Evolutionary conservation across 129 eudicot genomes (phyloP), one percentile per base, ranked within the genome.

Genomic region (Tagetes patula): DNA sequence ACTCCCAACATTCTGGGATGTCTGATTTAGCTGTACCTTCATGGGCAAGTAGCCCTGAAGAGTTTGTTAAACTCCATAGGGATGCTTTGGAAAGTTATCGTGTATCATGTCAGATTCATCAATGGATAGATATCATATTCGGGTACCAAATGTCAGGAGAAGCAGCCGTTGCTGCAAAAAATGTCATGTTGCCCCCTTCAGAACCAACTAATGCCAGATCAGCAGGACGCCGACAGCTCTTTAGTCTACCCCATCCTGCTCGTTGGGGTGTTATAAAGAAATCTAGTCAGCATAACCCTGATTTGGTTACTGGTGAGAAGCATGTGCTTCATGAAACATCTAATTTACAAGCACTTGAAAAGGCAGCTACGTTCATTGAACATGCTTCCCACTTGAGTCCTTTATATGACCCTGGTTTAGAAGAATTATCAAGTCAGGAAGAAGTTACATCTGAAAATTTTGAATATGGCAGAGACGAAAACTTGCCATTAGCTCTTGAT

Each of bases 61-160:
- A 94, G 84, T 94, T 94, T 76, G 85, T 94, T 53, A 85, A 76
- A 79, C 42, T 94, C 76, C 98, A 94, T 72, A 85, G 96, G 66
- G 89, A 83, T 78, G 98, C 96, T 64, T 83, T 94, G 65, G 99
- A 94, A 81, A 90, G 97, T 42, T 61, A 90, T 32, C 82, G 82
- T 34, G 99, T 90, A 67, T 94, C 99, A 14, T 32, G 76, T 46
- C 85, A 83, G 66, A 86, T 94, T 75, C 93, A 90, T 82, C 83
- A 94, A 64, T 94, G 99, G 99, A 94, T 94, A 49, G 97, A 94
- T 74, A 88, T 91, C 54, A 94, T 91, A 67, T 94, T 94, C 67
- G 99, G 99, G 77, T 86, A 90, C 83, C 88, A 94, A 80, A 90
- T 94, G 97, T 86, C 96, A 0, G 99, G 99, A n/a, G 76, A 85